These are phyloP conservation scores for Lanmaoa rubissima DNA, from an alignment of 768 basidiomycete genomes.

Conservation along the genomic window DNA sequence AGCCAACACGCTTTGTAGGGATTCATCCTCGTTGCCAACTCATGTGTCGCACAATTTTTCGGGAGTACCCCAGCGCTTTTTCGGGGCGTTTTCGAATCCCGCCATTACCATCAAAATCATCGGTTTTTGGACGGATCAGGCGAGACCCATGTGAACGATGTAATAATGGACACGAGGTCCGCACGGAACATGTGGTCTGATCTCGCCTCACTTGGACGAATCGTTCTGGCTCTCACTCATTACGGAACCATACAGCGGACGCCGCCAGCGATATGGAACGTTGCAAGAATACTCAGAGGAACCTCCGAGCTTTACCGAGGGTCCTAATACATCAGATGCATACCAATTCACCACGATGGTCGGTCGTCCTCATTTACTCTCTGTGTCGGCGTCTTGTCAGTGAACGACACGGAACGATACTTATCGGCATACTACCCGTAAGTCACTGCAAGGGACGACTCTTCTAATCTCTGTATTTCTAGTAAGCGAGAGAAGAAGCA, in stretches of 20 bases:
- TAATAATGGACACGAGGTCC: conserved; percentile 1
- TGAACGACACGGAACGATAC: not conserved
- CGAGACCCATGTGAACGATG: not conserved
- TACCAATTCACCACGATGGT: not conserved
- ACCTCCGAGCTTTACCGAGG: not conserved
- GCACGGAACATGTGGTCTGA: not conserved
- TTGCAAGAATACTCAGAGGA: not conserved
- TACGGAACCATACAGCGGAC: not conserved
- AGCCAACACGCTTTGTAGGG: not conserved
- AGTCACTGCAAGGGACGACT: not conserved
- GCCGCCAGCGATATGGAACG: not conserved
- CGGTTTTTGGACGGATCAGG: conserved; percentile 1
- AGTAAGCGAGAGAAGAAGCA: conserved; percentile 14
- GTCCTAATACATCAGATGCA: not conserved
- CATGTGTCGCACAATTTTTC: not conserved
- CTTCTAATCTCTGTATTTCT: not conserved
- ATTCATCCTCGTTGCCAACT: not conserved
- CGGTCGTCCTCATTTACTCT: not conserved
- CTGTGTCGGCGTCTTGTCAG: not conserved
- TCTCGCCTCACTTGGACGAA: not conserved
- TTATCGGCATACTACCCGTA: not conserved
- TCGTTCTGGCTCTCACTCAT: not conserved
- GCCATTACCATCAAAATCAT: not conserved
- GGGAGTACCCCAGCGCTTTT: not conserved
- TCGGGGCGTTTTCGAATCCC: not conserved